Base-by-base conservation (phyloP, 2,329 filamentous ascomycete genomes). In the Colletotrichum sp. region DNA sequence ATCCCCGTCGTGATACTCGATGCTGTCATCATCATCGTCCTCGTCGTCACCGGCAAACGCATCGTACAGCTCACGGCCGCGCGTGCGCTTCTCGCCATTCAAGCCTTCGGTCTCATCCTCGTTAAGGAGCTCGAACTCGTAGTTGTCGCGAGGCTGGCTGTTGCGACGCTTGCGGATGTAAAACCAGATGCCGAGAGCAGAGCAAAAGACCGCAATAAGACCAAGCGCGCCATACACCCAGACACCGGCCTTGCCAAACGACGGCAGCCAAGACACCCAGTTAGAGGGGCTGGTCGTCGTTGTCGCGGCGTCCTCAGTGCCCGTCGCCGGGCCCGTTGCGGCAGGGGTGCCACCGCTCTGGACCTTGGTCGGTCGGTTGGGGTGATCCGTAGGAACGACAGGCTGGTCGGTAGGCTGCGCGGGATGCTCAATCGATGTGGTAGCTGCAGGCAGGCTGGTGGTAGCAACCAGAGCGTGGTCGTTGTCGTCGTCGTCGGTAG, bases 21-120 rank as follows among this genome's bases (percentile, higher is more conserved):
- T 83, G 6, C 86, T 86, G 52, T 87, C 85, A 36, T 88, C 88
- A 72, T 88, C 94, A 73, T 97, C 96, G 74, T 96, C 96, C 28
- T 91, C 90, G 76, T 91, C 92, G 68, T 96, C 96, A 18, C 95
- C 96, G 0, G 97, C 97, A 88, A 99, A 99, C 6, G 97, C 97
- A 87, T 99, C 97, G 83, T 99, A 99, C 60, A 99, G 87, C 86
- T 98, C 96, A 32, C 96, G 96, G 3, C 95, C 97, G 25, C 95
- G 85, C 67, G 89, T 88, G 78, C 90, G 88, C 85, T 86, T 90
- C 83, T 87, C 87, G 66, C 83, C 86, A 69, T 86, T 87, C 6
- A 92, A 83, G 32, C 89, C 88, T 79, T 93, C 88, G 18, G 89
- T 88, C 79, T 98, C 96, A 25, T 95, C 94, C 71, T 96, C 94